phyloP scores from a whole-genome alignment of 345 rosid species.

The Zanthoxylum bungeanum region DNA sequence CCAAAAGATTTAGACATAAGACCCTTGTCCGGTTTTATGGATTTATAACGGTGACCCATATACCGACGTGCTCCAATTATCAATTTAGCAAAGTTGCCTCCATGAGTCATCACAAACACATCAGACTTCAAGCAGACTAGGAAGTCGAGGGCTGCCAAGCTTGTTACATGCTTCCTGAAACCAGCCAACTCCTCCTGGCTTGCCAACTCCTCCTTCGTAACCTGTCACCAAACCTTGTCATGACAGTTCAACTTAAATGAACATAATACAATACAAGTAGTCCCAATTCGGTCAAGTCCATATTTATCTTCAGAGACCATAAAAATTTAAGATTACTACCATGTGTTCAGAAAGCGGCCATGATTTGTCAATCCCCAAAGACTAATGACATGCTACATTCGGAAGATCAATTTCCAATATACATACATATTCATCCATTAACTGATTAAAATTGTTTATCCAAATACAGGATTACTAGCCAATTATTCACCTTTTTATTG shows the following conservation, averaged over 20 bases:
- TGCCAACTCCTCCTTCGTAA: conserved; percentile 96
- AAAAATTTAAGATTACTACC: neutral
- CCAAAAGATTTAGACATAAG: conserved; percentile 98
- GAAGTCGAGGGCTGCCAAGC: conserved; percentile 97
- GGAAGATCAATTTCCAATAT: neutral
- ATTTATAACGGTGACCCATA: conserved; percentile 92
- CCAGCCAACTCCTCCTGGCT: conserved; percentile 66
- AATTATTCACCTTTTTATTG: neutral
- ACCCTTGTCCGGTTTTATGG: conserved; percentile 98
- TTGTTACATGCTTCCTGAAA: conserved; percentile 95
- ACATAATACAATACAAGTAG: neutral
- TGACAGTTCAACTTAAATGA: conserved; percentile 6
- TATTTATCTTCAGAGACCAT: neutral
- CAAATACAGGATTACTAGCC: neutral
- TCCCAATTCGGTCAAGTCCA: neutral
- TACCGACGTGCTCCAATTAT: conserved; percentile 95
- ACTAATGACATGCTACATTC: neutral
- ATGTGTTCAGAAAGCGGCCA: neutral
- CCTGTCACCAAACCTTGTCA: conserved; percentile 42
- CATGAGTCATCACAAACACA: conserved; percentile 99
- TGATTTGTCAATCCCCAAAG: neutral
- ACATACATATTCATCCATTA: neutral
- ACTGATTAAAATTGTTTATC: neutral
- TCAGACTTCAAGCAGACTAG: conserved; percentile 95
- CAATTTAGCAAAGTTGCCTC: conserved; percentile 98